Percentiles rank a stretch among this genome's conserved stretches.
These are phyloP conservation scores for Hygrophoropsis aurantiaca DNA, from an alignment of 768 basidiomycete genomes.

Conservation along the genomic window DNA sequence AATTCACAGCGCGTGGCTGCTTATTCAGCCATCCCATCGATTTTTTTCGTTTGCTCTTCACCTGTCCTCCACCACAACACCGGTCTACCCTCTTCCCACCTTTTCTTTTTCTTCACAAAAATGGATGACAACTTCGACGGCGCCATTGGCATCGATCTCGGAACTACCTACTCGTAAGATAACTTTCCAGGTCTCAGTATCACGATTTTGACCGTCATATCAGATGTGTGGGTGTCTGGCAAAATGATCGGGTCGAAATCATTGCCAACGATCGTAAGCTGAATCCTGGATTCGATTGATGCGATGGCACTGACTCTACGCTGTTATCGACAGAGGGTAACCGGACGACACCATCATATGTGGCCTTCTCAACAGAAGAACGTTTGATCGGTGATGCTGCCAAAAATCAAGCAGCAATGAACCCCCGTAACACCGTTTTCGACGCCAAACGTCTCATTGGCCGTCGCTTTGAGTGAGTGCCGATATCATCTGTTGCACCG, in stretches of 20 bases:
- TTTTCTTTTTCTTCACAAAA: constrained; percentile 44
- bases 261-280: constrained; percentile 91
- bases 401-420: constrained; percentile 99
- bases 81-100: constrained; percentile 32
- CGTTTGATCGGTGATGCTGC: constrained; percentile 98
- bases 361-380: constrained; percentile 95
- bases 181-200: constrained; percentile 9
- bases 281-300: neutral
- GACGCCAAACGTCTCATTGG: constrained; percentile 99
- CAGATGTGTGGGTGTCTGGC: constrained; percentile 99
- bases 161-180: constrained; percentile 92
- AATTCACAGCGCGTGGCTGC: constrained; percentile 25
- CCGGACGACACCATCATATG: constrained; percentile 98
- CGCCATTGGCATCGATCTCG: constrained; percentile 95
- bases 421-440: constrained; percentile 98
- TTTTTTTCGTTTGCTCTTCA: constrained; percentile 38
- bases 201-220: constrained; percentile 13
- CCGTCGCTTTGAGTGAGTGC: constrained; percentile 85
- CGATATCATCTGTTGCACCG: constrained; percentile 8
- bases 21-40: constrained; percentile 54
- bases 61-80: constrained; percentile 33
- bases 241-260: constrained; percentile 99
- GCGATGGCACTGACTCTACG: constrained; percentile 1
- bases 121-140: constrained; percentile 95
- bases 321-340: constrained; percentile 73